Conservation (phyloP, 2,329 filamentous ascomycete species). For the Epichloe sibirici region DNA sequence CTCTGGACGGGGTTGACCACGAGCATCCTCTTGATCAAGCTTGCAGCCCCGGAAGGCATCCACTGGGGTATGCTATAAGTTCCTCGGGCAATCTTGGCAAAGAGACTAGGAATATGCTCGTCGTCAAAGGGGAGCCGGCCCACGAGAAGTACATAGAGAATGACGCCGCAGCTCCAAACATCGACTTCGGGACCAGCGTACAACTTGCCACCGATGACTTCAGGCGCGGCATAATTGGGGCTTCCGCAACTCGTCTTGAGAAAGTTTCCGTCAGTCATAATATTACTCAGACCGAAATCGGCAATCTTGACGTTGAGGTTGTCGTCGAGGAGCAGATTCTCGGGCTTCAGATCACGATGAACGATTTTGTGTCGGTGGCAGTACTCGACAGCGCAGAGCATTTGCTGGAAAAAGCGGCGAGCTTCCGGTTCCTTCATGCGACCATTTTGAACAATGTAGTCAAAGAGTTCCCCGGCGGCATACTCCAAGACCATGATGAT, state of each 20-base stretch:
- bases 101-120: conserved; percentile 92
- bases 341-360: conserved; percentile 91
- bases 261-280: conserved; percentile 99
- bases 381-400: conserved; percentile 97
- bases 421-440: conserved; percentile 84
- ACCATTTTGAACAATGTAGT: conserved; percentile 93
- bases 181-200: conserved; percentile 97
- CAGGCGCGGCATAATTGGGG: conserved; percentile 94
- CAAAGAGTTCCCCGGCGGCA: conserved; percentile 90
- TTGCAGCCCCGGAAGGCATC: conserved; percentile 72
- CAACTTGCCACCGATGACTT: conserved; percentile 94
- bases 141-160: conserved; percentile 71
- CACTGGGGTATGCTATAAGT: conserved; percentile 88
- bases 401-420: conserved; percentile 98
- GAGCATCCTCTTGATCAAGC: conserved; percentile 83
- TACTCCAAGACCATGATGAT: conserved; percentile 99
- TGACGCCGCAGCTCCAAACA: conserved; percentile 94
- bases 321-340: conserved; percentile 90
- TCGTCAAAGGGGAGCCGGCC: conserved; percentile 94
- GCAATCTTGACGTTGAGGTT: conserved; percentile 98
- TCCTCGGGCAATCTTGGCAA: conserved; percentile 93
- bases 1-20: conserved; percentile 91
- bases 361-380: conserved; percentile 99
- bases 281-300: conserved; percentile 96
- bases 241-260: conserved; percentile 97